phyloP scores from a whole-genome alignment of 2,329 filamentous ascomycete genomes.

The Chaetomiaceae sp. region DNA sequence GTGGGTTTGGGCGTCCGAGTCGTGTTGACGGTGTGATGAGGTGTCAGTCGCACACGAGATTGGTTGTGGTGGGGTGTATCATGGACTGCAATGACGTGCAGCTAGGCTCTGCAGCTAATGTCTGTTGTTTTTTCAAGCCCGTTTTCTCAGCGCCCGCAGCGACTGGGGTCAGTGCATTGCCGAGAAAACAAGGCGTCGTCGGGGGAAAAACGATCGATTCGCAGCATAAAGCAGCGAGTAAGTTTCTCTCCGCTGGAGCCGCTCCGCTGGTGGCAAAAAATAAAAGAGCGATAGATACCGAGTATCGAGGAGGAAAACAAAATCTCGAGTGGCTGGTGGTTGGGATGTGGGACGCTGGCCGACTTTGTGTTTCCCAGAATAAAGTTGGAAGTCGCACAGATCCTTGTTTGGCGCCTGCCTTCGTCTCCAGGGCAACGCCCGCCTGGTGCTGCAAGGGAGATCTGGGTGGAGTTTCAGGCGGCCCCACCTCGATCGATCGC shows the following conservation, averaged over 20 bases:
- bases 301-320: neutral
- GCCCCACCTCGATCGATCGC: conserved; percentile 14
- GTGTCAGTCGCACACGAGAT: conserved; percentile 14
- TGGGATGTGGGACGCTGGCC: conserved; percentile 1
- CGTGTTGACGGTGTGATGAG: conserved; percentile 12
- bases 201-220: conserved; percentile 5
- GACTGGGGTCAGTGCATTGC: conserved; percentile 19
- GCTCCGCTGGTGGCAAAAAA: neutral
- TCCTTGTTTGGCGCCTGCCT: conserved; percentile 12
- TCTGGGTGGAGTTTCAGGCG: conserved; percentile 13
- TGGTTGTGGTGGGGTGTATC: conserved; percentile 24
- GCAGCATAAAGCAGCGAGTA: conserved; percentile 4
- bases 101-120: conserved; percentile 23
- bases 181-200: conserved; percentile 5
- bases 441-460: conserved; percentile 8
- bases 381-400: conserved; percentile 11
- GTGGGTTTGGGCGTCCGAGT: neutral
- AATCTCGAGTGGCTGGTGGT: neutral
- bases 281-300: conserved; percentile 1
- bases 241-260: neutral
- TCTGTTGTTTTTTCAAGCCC: conserved; percentile 23
- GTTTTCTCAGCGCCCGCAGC: conserved; percentile 4
- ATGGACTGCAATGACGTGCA: conserved; percentile 28
- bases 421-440: conserved; percentile 17
- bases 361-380: conserved; percentile 17